These are phyloP conservation scores for Gossypium sturtianum DNA, from an alignment of 345 rosid species.

Conservation along the genomic window DNA sequence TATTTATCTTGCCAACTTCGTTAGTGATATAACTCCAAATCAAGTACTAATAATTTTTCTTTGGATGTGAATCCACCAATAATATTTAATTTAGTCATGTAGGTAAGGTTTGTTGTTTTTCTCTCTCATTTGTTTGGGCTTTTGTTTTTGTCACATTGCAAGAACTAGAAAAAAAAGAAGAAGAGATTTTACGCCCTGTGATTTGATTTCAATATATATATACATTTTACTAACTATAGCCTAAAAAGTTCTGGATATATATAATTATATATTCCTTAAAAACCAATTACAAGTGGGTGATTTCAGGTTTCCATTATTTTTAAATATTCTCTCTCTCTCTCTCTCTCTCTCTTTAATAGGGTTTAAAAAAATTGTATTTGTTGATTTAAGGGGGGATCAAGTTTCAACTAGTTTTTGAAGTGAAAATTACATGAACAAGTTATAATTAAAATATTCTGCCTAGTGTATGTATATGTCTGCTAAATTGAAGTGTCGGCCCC, in stretches of 20 bases:
- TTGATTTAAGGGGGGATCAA: neutral
- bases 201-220: neutral
- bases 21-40: neutral
- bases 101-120: constrained; percentile 3
- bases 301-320: neutral
- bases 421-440: neutral
- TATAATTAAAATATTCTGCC: neutral
- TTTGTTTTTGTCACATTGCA: neutral
- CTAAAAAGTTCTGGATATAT: neutral
- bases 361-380: neutral
- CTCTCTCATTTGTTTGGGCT: neutral
- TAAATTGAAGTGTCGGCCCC: too few species aligned
- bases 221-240: neutral
- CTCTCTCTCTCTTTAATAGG: neutral
- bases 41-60: neutral
- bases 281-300: neutral
- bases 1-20: neutral
- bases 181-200: too few species aligned
- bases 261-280: neutral
- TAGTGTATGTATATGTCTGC: too few species aligned
- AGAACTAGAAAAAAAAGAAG: neutral
- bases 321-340: neutral
- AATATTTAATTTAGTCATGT: neutral
- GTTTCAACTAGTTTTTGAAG: neutral
- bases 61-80: neutral